These are phyloP conservation scores for Eudorina sp. DNA, from an alignment of 139 green algal species.

Conservation along the genomic window DNA sequence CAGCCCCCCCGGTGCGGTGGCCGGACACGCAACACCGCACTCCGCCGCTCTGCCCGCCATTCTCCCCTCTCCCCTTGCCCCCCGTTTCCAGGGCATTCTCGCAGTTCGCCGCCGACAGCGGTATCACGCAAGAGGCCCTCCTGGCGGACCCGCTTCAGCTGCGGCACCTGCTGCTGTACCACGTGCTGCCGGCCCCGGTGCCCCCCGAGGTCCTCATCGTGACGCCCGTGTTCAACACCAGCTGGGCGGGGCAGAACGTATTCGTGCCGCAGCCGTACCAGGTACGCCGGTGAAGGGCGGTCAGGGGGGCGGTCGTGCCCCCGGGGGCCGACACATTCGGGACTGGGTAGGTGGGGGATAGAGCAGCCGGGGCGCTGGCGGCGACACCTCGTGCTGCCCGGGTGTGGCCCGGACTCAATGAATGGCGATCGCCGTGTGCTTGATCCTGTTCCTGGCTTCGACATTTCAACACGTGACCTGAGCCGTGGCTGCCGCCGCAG, in stretches of 20 bases:
- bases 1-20: no score
- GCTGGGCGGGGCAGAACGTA: neutral
- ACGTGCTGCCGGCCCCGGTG: neutral
- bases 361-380: no score
- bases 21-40: no score
- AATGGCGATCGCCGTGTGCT: no score
- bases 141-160: neutral
- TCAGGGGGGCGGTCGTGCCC: neutral
- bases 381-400: no score
- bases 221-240: constrained; percentile 12
- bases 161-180: constrained; percentile 43
- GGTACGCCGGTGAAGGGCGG: neutral
- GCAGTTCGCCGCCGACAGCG: neutral
- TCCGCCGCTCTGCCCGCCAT: neutral
- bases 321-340: no score
- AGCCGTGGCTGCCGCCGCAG: no score
- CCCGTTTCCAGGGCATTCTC: neutral
- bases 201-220: neutral
- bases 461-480: no score
- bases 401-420: no score
- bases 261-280: constrained; percentile 38
- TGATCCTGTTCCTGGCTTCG: no score
- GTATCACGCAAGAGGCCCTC: neutral
- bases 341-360: no score
- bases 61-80: neutral